Base-by-base conservation (phyloP, 306 rosid genomes). In the Calophaca sinica region DNA sequence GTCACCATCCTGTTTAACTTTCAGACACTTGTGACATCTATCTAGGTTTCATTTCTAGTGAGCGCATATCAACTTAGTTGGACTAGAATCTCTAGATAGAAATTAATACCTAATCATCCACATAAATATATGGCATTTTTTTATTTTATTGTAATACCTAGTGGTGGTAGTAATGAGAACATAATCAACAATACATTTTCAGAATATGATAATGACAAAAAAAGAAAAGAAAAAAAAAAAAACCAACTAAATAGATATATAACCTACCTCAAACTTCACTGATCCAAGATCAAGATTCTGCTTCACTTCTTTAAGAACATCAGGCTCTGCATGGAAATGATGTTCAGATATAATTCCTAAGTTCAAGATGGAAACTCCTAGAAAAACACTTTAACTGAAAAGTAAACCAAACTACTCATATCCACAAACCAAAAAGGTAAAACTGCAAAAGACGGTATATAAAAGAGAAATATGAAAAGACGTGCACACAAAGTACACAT, bases 241-340 rank as follows among this genome's bases (percentile, higher is more conserved):
- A 59, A 42, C 60, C 62, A 65, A 61, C 33, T 35, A 1, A 31
- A 31, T 12, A 62, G 33, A n/a, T 20, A 78, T 28, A 62, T 61
- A 78, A 65, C 85, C 26, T 36, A 94, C 98, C 96, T 94, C 96
- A 88, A 91, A 94, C 81, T 94, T 94, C 73, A 90, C 96, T 35
- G 97, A 84, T 82, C 98, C 98, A 59, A 94, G 87, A 77, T 91
- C 97, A 82, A 94, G 88, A 84, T 91, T 91, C 87, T 89, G 97
- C 86, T 88, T 94, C 77, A 94, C 98, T 87, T 94, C 98, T 86
- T 81, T 91, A 78, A 87, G 87, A 85, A 94, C 94, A 87, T 91
- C 98, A 70, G 97, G 97, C 84, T 94, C 98, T 94, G 91, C 77
- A 84, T 60, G 49, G 60, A 81, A 69, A 5, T 64, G 35, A 68